Conservation (phyloP, 2,329 filamentous ascomycete genomes). For the Aspergillus fructus region DNA sequence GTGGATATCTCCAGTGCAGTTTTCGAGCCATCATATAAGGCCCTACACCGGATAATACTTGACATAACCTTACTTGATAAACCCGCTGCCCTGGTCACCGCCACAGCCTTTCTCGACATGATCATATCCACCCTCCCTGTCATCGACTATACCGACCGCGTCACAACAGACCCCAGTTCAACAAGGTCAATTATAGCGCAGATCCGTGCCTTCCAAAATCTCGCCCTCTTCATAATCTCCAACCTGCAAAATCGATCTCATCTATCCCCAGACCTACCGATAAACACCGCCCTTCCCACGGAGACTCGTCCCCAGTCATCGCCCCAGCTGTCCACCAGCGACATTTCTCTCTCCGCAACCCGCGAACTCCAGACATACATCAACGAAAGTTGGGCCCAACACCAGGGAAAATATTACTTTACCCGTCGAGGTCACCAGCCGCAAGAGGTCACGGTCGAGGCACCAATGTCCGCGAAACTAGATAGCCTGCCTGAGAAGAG, state of each 20-base stretch:
- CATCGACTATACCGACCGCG: constrained; percentile 49
- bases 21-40: constrained; percentile 38
- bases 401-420: constrained; percentile 48
- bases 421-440: constrained; percentile 42
- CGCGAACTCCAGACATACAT: constrained; percentile 48
- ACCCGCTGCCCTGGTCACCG: constrained; percentile 38
- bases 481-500: constrained; percentile 19
- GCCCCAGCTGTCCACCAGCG: constrained; percentile 9
- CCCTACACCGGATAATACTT: constrained; percentile 37
- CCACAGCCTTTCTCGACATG: constrained; percentile 42
- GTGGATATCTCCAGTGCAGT: constrained; percentile 38
- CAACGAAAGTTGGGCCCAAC: constrained; percentile 47
- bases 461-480: constrained; percentile 21
- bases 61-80: constrained; percentile 37
- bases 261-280: constrained; percentile 4
- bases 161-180: constrained; percentile 24
- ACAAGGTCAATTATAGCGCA: constrained; percentile 26
- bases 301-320: constrained; percentile 12
- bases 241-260: constrained; percentile 21
- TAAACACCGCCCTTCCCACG: not conserved
- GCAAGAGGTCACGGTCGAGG: constrained; percentile 45
- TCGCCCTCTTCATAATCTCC: constrained; percentile 34
- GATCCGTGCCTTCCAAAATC: constrained; percentile 41
- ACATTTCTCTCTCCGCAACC: constrained; percentile 33
- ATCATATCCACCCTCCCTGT: constrained; percentile 42